These are phyloP conservation scores for Thermothielavioides terrestris DNA, from an alignment of 495 filamentous ascomycete genomes.

Conservation along the genomic window DNA sequence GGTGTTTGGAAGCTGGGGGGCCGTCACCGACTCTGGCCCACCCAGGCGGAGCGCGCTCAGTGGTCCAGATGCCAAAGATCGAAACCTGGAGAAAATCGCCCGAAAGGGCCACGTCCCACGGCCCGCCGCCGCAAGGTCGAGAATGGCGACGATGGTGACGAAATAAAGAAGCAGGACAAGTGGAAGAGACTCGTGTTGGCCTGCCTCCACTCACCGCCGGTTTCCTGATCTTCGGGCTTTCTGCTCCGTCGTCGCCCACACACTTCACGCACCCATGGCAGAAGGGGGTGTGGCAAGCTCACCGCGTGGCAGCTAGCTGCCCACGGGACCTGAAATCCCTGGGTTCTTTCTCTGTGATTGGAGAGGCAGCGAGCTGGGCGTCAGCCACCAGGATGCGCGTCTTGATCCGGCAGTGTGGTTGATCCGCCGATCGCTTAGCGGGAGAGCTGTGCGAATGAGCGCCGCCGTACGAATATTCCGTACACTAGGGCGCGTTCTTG, in stretches of 20 bases:
- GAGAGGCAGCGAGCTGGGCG: background rate
- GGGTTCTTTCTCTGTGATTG: background rate
- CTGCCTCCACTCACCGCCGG: background rate
- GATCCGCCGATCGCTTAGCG: conserved; percentile 19
- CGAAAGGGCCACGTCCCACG: background rate
- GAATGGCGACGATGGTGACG: no score
- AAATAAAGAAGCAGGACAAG: background rate
- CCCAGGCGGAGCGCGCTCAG: background rate
- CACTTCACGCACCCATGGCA: no score
- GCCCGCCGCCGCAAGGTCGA: background rate
- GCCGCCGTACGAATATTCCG: no score
- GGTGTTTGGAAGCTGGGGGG: background rate
- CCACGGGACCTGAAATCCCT: conserved; percentile 2
- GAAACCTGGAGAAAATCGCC: background rate
- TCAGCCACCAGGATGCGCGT: background rate
- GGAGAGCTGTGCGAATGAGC: conserved; percentile 7
- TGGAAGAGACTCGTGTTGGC: background rate
- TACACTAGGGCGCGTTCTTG: conserved; percentile 9
- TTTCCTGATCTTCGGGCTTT: background rate
- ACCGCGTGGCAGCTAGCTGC: conserved; percentile 1
- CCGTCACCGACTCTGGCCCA: background rate
- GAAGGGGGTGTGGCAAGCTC: background rate
- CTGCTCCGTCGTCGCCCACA: background rate
- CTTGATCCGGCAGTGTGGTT: conserved; percentile 22
- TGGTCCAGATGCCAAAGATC: background rate